These are phyloP conservation scores for Zygosaccharomyces rouxii DNA, from an alignment of 805 yeast genomes.

Conservation along the genomic window DNA sequence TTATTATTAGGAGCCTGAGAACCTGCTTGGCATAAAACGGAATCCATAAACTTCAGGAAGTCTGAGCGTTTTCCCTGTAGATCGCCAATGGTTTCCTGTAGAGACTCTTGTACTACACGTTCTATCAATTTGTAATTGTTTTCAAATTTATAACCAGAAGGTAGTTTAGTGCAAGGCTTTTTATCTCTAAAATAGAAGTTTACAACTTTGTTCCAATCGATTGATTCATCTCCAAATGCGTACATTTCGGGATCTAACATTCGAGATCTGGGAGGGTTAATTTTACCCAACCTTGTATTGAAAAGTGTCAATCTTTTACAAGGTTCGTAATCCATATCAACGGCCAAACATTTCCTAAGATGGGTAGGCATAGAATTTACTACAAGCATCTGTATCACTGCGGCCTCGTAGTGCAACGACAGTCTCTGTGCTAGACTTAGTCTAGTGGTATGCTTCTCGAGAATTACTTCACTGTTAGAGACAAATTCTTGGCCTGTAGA, in stretches of 20 bases:
- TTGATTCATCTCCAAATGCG: constrained; percentile 35
- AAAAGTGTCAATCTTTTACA: constrained; percentile 58
- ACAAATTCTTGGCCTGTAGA: constrained; percentile 24
- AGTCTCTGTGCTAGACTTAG: constrained; percentile 29
- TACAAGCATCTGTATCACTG: constrained; percentile 46
- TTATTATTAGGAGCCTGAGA: constrained; percentile 7
- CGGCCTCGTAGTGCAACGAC: constrained; percentile 27
- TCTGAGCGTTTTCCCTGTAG: constrained; percentile 15
- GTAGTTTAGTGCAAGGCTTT: constrained; percentile 32
- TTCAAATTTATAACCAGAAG: constrained; percentile 9
- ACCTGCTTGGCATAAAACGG: constrained; percentile 25
- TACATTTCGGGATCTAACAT: constrained; percentile 44
- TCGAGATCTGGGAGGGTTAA: constrained; percentile 37
- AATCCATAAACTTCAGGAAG: constrained; percentile 18
- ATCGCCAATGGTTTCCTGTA: constrained; percentile 18
- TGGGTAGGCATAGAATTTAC: constrained; percentile 49
- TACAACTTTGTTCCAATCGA: constrained; percentile 34
- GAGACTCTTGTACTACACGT: constrained; percentile 3
- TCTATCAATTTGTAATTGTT: constrained; percentile 20
- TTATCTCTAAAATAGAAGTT: constrained; percentile 44
- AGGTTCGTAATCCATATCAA: constrained; percentile 64
- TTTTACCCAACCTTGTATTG: constrained; percentile 40
- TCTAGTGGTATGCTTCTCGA: constrained; percentile 28
- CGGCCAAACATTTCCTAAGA: constrained; percentile 64
- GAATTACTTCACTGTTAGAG: constrained; percentile 20